These are phyloP conservation scores for Exophiala dermatitidis DNA, from an alignment of 2,329 filamentous ascomycete species.

Conservation along the genomic window DNA sequence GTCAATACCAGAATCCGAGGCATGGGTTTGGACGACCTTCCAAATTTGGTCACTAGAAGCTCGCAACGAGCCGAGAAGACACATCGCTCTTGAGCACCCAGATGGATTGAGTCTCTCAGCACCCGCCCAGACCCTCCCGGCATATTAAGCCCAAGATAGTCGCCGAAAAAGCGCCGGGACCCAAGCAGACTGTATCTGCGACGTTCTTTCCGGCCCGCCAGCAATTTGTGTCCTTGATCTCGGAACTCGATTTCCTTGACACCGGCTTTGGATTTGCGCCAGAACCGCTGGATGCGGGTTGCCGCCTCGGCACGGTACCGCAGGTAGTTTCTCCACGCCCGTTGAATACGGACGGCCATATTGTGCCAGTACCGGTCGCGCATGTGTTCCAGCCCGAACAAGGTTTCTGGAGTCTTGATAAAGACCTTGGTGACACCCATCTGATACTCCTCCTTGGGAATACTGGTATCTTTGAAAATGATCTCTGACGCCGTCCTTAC, in stretches of 20 bases:
- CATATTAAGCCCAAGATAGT: constrained; percentile 86
- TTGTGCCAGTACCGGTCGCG: constrained; percentile 98
- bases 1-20: constrained; percentile 81
- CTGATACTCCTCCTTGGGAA: constrained; percentile 91
- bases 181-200: constrained; percentile 85
- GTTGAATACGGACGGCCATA: constrained; percentile 95
- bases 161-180: constrained; percentile 84
- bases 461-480: constrained; percentile 93
- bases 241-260: constrained; percentile 82
- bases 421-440: constrained; percentile 96
- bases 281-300: constrained; percentile 88
- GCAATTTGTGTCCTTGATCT: constrained; percentile 75
- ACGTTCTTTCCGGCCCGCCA: constrained; percentile 82
- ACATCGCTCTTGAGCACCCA: constrained; percentile 64
- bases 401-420: constrained; percentile 93
- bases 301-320: constrained; percentile 88
- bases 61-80: constrained; percentile 91
- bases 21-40: constrained; percentile 87
- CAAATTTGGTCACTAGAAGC: constrained; percentile 86
- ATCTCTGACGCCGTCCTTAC: constrained; percentile 80
- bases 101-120: constrained; percentile 65
- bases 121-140: constrained; percentile 70
- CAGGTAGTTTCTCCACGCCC: constrained; percentile 93
- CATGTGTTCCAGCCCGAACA: constrained; percentile 97
- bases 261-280: constrained; percentile 85